Conservation (phyloP, 2,329 filamentous ascomycete genomes). For the Fusarium poae region DNA sequence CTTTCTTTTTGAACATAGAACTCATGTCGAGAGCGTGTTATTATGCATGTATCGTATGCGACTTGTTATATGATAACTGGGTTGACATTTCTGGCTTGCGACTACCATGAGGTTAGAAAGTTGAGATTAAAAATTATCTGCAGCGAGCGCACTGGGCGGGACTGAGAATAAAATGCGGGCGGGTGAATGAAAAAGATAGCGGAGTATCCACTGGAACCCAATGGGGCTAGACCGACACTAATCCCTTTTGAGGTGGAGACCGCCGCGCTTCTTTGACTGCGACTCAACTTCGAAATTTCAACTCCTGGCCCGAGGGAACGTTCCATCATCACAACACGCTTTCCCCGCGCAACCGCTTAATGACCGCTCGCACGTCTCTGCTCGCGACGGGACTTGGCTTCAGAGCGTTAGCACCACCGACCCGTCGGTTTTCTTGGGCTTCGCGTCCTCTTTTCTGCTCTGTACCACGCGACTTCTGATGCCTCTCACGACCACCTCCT, state of each 20-base stretch:
- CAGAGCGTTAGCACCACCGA: conserved; percentile 48
- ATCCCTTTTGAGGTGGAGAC: conserved; percentile 36
- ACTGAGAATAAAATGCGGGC: conserved; percentile 52
- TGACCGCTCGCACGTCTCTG: conserved; percentile 53
- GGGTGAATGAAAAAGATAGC: conserved; percentile 52
- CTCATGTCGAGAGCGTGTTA: conserved; percentile 63
- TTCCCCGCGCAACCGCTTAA: conserved; percentile 53
- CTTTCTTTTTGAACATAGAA: conserved; percentile 76
- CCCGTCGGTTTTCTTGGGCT: conserved; percentile 49
- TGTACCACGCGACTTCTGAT: conserved; percentile 73
- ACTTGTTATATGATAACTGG: conserved; percentile 17
- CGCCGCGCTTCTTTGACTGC: conserved; percentile 54
- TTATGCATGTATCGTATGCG: conserved; percentile 31
- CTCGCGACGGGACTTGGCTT: conserved; percentile 54
- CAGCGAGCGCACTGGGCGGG: conserved; percentile 32
- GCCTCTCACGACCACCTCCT: conserved; percentile 83
- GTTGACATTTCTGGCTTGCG: conserved; percentile 38
- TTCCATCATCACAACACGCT: conserved; percentile 53
- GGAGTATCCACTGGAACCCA: conserved; percentile 41
- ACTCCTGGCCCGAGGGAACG: conserved; percentile 55
- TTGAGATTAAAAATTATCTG: conserved; percentile 40
- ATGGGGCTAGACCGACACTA: conserved; percentile 54
- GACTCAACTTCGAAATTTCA: conserved; percentile 62
- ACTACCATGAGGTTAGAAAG: conserved; percentile 10
- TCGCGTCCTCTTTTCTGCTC: conserved; percentile 58